Base-by-base conservation (phyloP, 2,329 filamentous ascomycete species). In the Cytospora schulzeri region DNA sequence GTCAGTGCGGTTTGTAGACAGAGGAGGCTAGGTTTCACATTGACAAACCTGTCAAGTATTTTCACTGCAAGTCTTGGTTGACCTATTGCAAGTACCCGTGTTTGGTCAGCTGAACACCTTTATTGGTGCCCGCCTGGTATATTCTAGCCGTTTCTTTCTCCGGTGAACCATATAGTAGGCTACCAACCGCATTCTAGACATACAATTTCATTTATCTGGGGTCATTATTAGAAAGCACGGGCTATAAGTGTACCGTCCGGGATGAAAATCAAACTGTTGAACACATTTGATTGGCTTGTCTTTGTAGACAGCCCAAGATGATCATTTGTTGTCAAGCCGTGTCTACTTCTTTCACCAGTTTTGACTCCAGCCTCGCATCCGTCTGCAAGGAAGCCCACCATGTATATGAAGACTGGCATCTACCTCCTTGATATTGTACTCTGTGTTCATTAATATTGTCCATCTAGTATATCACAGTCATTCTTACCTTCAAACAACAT, bases 401-500 rank as follows among this genome's bases (percentile, higher is more conserved):
- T 50, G 53, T 62, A 64, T 64, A 64, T 64, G 7, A 56, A 22
- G 7, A 7, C 29, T 12, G 22, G 5, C 5, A 22, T 62, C 24
- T 15, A 50, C 52, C 33, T 28, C 0, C 15, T 38, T 65, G 24
- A 17, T 58, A 65, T 65, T 65, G 31, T 63, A 31, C 14, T 9
- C 14, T 8, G 6, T 0, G 0, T 22, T 14, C 22, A 35, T 56
- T 65, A 33, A 9, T 65, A 65, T 65, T 65, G 60, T 65, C 35
- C 33, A 29, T 24, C 14, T 33, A 59, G 55, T 58, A 56, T 26
- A 57, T n/a, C 6, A 48, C 35, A n/a, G 31, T 9, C n/a, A 26
- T 50, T 11, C 17, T 29, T 19, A 64, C 51, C 50, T 48, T 6
- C n/a, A 22, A 9, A 48, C n/a, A 24, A 26, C 28, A 38, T 53